Percentiles rank a stretch among this genome's conserved stretches.
Evolutionary conservation across 2,329 filamentous ascomycete species (phyloP).

Genomic region (Geosmithia flava): DNA sequence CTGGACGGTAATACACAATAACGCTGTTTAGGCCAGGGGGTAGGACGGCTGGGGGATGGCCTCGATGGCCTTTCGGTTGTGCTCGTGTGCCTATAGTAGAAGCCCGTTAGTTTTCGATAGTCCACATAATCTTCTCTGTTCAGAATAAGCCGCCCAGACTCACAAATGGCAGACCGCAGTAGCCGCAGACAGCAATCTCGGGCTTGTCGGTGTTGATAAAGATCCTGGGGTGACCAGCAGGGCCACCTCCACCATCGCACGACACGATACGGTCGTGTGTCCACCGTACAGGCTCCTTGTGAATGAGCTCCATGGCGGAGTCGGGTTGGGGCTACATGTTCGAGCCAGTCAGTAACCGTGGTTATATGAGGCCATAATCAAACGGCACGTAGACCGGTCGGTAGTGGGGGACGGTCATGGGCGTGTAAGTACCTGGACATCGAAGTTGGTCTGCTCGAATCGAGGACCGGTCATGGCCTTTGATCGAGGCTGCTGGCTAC

Average conservation of each 20-base stretch:
- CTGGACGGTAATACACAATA: not conserved
- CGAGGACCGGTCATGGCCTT: constrained; percentile 85
- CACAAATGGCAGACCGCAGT: constrained; percentile 91
- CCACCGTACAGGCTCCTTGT: constrained; percentile 92
- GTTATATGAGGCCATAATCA: not conserved
- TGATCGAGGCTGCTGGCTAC: constrained; percentile 69
- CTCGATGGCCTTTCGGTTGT: constrained; percentile 75
- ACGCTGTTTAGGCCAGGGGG: constrained; percentile 46
- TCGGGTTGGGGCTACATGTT: constrained; percentile 75
- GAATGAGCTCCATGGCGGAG: constrained; percentile 89
- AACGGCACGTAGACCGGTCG: not conserved
- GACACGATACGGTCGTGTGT: constrained; percentile 68
- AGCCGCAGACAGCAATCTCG: constrained; percentile 79
- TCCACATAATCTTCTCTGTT: not conserved
- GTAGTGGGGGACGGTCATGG: not conserved
- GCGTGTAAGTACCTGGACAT: constrained; percentile 58
- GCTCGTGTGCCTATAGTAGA: constrained; percentile 64
- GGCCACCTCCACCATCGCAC: constrained; percentile 87
- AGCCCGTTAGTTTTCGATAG: not conserved
- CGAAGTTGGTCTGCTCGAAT: constrained; percentile 95
- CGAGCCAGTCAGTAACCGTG: constrained; percentile 13
- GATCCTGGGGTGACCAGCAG: constrained; percentile 79
- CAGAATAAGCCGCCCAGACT: constrained; percentile 19
- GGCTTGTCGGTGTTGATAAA: constrained; percentile 99
- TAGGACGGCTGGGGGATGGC: constrained; percentile 71